Base-by-base conservation (phyloP, 108 stramenopile genomes). In the Poteriospumella lacustris region DNA sequence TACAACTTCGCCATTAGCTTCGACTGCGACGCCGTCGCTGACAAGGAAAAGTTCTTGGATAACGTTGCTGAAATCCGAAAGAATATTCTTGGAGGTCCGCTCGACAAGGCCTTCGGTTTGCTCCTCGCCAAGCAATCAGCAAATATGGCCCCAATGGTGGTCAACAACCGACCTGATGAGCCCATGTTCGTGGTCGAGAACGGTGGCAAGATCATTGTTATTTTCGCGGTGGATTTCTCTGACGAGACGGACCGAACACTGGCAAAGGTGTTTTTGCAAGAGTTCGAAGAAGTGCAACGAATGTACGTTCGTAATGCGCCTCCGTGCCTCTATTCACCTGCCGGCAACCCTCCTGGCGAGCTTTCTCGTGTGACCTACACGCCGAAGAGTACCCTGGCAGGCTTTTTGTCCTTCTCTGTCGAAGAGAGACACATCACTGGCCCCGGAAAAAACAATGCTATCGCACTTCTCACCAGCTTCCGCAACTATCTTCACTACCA, bases 401-500 rank as follows among this genome's bases (percentile, higher is more conserved):
- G 89, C 31, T 89, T 75, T 58, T 43, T 89, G 0, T 78, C 79
- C 58, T 88, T 89, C 68, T 67, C 83, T 44, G 44, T 89, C 59
- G 0, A 77, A 87, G 40, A 78, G 28, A 12, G 81, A 58, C 44
- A 81, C 47, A 47, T 82, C 83, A 78, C 81, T 79, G 70, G 70
- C 15, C 31, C 31, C 12, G 44, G 70, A 3, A 44, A 52, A 68
- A 76, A 81, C 9, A 85, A 84, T 67, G 75, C 79, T 24, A 64
- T 87, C 1, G 75, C 80, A 3, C 44, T 72, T 24, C 69, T 88
- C 9, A 64, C 78, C 15, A 78, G 84, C n/a, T 89, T 89, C 76
- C 79, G 86, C 3, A 84, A 80, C 58, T 89, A 89, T 84, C 68
- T 89, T 26, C 86, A 86, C 43, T 89, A 88, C 82, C 89, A 89